Conservation (phyloP, 106 monocot species). For the Iris macrosiphon region DNA sequence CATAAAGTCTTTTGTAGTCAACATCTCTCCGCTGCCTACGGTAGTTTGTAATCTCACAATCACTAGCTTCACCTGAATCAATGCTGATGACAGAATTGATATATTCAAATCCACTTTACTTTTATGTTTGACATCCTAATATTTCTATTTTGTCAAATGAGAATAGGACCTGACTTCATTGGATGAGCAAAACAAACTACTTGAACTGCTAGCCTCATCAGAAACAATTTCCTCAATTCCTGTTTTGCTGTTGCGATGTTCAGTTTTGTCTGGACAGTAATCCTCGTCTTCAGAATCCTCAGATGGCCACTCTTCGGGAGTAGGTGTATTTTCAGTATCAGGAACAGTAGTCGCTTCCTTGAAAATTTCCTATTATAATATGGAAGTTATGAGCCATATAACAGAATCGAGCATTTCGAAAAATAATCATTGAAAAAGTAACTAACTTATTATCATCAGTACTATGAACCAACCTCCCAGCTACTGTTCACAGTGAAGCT, state of each 20-base stretch:
- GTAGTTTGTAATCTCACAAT: slow-evolving; percentile 27
- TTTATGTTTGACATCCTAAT: slow-evolving; percentile 8
- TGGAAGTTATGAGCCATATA: background rate
- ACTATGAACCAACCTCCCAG: slow-evolving; percentile 52
- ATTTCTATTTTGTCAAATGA: background rate
- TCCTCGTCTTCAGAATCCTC: slow-evolving; percentile 89
- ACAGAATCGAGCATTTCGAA: background rate
- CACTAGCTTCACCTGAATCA: slow-evolving; percentile 34
- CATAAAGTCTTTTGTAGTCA: slow-evolving; percentile 81
- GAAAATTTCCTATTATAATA: slow-evolving; percentile 62
- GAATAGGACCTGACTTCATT: slow-evolving; percentile 33
- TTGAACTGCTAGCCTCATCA: slow-evolving; percentile 32
- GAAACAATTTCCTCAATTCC: slow-evolving; percentile 22
- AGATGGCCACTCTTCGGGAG: slow-evolving; percentile 71
- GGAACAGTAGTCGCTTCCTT: slow-evolving; percentile 41
- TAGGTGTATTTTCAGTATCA: slow-evolving; percentile 23
- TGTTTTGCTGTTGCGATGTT: slow-evolving; percentile 12
- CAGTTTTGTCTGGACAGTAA: slow-evolving; percentile 55
- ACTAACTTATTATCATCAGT: slow-evolving; percentile 2
- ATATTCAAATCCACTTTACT: slow-evolving; percentile 1
- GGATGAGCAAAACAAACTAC: slow-evolving; percentile 24
- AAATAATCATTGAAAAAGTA: slow-evolving; percentile 3
- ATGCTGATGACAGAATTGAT: slow-evolving; percentile 18
- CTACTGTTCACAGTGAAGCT: slow-evolving; percentile 48
- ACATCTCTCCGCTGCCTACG: slow-evolving; percentile 57